A percentile compares a stretch with the other conserved stretches of the same genome.
Conservation (phyloP, 257 asterid species). For the Solanum clarkiae region DNA sequence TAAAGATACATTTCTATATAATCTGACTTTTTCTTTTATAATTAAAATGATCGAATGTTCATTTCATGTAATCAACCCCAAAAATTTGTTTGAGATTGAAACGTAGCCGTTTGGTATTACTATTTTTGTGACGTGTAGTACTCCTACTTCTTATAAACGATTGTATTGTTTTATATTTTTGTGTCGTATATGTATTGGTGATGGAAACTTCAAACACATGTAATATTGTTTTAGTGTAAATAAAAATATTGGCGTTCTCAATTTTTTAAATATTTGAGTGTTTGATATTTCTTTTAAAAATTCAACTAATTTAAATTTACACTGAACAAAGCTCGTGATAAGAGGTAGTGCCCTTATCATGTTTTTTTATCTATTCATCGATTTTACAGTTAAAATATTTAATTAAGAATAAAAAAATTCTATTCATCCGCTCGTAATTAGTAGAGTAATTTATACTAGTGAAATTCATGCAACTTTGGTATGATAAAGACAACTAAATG, state of each 20-base stretch:
- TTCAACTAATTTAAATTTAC: neutral
- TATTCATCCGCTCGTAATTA: accelerated
- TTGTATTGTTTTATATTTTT: neutral
- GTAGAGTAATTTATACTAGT: neutral
- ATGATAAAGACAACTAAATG: neutral
- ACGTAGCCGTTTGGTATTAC: neutral
- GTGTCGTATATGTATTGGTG: neutral
- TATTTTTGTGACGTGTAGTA: neutral
- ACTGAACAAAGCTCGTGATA: neutral
- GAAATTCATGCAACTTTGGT: neutral
- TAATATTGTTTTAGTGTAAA: neutral
- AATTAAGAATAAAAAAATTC: neutral
- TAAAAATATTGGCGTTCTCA: neutral
- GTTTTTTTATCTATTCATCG: neutral
- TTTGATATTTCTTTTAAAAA: neutral
- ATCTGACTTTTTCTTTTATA: too few species aligned
- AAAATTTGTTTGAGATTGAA: neutral
- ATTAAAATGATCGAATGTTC: neutral
- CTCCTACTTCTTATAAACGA: neutral
- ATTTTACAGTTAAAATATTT: neutral
- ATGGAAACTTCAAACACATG: neutral
- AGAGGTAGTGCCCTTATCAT: neutral
- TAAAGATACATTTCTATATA: too few species aligned
- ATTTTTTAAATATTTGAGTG: neutral
- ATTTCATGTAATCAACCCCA: neutral